phyloP scores from a whole-genome alignment of 176 grass and related monocot species.

The Carex kokanica region DNA sequence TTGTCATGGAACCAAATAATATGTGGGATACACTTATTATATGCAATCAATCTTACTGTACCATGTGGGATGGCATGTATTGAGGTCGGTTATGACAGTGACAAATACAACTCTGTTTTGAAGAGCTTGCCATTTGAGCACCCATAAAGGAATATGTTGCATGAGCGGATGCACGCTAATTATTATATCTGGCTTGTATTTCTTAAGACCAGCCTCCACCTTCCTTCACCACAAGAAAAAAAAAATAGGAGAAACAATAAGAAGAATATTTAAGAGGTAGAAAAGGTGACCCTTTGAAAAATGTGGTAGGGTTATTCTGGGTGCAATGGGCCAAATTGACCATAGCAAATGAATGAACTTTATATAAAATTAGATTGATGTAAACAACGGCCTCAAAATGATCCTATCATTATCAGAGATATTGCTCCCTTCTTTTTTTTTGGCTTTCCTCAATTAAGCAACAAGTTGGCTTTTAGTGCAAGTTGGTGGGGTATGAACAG shows the following conservation, averaged over 20 bases:
- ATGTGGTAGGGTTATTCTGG: conserved; percentile 11
- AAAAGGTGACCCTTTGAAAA: not conserved
- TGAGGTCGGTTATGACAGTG: conserved; percentile 95
- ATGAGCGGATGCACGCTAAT: conserved; percentile 99
- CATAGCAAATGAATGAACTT: not conserved
- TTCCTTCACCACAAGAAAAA: conserved; percentile 68
- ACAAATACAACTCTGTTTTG: conserved; percentile 80
- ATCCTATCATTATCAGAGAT: conserved; percentile 12
- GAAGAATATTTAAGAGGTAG: not conserved
- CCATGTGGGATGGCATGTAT: conserved; percentile 97
- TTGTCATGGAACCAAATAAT: conserved; percentile 8
- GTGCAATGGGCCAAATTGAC: not conserved
- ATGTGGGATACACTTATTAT: not conserved
- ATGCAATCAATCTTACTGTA: conserved; percentile 20
- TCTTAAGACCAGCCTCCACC: conserved; percentile 97
- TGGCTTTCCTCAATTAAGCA: not conserved
- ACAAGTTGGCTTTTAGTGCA: conserved; percentile 10
- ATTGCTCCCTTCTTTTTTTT: not conserved
- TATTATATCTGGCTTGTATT: conserved; percentile 99
- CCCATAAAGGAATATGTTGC: conserved; percentile 98
- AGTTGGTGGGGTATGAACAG: not conserved
- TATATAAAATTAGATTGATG: not conserved
- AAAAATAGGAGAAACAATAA: conserved; percentile 16
- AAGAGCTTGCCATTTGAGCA: conserved; percentile 97
- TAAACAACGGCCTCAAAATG: not conserved